Evolutionary conservation across 1,284 basidiomycete genomes (phyloP).

Genomic region (Heterobasidion annosum): DNA sequence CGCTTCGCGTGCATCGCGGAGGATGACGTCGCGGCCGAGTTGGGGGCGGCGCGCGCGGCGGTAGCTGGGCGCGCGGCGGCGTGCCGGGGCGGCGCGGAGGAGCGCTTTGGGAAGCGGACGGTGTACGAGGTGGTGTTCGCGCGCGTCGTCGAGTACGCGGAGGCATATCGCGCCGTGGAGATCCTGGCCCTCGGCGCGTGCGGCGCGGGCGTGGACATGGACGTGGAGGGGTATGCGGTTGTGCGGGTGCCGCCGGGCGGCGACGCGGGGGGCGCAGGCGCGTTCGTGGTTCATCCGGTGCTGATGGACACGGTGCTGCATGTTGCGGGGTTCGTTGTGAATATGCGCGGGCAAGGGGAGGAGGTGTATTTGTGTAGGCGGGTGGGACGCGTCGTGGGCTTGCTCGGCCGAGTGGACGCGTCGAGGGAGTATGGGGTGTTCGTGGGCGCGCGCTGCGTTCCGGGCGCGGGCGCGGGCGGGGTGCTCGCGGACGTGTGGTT

Average conservation of each 20-base stretch:
- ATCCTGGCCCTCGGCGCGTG: constrained; percentile 38
- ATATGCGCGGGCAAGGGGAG: constrained; percentile 37
- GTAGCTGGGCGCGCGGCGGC: no score
- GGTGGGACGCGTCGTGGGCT: constrained; percentile 37
- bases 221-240: constrained; percentile 36
- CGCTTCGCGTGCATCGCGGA: no score
- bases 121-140: constrained; percentile 60
- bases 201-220: constrained; percentile 45
- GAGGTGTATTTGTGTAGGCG: constrained; percentile 57
- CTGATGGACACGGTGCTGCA: constrained; percentile 64
- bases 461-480: constrained; percentile 29
- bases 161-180: constrained; percentile 47
- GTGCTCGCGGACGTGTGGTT: constrained; percentile 44
- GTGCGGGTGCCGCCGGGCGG: constrained; percentile 30
- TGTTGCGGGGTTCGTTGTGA: constrained; percentile 59
- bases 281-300: constrained; percentile 39
- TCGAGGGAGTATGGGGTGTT: constrained; percentile 39
- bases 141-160: constrained; percentile 56
- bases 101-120: constrained; percentile 47
- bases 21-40: no score
- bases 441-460: constrained; percentile 29
- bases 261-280: constrained; percentile 13
- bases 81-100: constrained; percentile 15
- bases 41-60: no score
- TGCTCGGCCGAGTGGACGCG: constrained; percentile 31